Conservation (phyloP, 1,284 basidiomycete genomes). For the Calocybe gambosa region DNA sequence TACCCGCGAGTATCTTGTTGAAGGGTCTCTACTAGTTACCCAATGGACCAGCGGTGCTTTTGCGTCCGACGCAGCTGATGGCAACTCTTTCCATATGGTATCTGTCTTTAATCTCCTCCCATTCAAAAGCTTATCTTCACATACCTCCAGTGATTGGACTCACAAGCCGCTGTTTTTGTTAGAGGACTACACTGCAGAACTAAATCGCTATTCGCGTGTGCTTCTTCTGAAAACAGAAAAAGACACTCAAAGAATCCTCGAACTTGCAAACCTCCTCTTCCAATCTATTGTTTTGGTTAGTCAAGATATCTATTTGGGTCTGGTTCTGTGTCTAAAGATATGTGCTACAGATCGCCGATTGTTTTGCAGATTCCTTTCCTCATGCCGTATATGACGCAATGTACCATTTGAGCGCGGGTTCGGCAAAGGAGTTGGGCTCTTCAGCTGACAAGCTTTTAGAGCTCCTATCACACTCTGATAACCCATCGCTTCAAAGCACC, state of each 20-base stretch:
- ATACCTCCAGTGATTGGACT: constrained; percentile 28
- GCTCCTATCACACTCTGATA: constrained; percentile 19
- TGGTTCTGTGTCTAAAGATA: neutral
- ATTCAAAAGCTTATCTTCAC: neutral
- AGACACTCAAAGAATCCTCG: constrained; percentile 29
- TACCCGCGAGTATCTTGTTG: constrained; percentile 7
- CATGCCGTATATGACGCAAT: constrained; percentile 14
- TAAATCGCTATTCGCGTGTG: constrained; percentile 31
- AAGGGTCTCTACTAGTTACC: constrained; percentile 17
- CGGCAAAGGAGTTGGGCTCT: constrained; percentile 4
- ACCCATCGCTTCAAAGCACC: constrained; percentile 17
- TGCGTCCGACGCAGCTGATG: constrained; percentile 29
- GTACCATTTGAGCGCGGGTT: constrained; percentile 3
- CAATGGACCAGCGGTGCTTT: constrained; percentile 28
- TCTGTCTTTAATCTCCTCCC: constrained; percentile 3
- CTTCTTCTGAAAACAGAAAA: constrained; percentile 32
- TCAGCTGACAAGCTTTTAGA: constrained; percentile 17
- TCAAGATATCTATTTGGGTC: neutral
- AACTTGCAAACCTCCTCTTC: constrained; percentile 34
- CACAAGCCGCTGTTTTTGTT: constrained; percentile 24
- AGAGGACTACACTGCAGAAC: constrained; percentile 26
- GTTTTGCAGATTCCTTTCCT: constrained; percentile 37
- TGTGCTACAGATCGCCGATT: constrained; percentile 21
- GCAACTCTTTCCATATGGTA: constrained; percentile 30
- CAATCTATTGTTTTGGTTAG: constrained; percentile 36